Conservation (phyloP, 805 yeast species). For the Wickerhamomyces canadensis region DNA sequence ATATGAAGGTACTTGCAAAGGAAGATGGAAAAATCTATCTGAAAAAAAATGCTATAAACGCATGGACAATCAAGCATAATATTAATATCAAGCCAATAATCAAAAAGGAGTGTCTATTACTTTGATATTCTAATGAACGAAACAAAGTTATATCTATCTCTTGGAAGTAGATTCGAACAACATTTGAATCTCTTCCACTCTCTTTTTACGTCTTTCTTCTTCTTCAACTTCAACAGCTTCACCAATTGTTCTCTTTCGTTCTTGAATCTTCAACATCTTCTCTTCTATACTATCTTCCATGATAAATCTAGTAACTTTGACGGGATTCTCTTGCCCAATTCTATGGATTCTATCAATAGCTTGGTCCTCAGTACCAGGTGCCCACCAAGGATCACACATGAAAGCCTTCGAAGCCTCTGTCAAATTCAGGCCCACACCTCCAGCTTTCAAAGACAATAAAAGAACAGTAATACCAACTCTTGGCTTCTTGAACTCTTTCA, state of each 20-base stretch:
- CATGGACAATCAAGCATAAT: constrained; percentile 15
- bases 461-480: constrained; percentile 40
- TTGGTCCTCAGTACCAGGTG: constrained; percentile 84
- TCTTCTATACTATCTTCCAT: constrained; percentile 82
- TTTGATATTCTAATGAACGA: no score
- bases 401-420: constrained; percentile 82
- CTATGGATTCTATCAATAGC: constrained; percentile 90
- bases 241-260: constrained; percentile 74
- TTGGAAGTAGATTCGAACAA: constrained; percentile 42
- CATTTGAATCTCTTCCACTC: constrained; percentile 69
- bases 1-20: constrained; percentile 41
- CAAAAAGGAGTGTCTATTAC: constrained; percentile 8
- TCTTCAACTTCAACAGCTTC: constrained; percentile 73
- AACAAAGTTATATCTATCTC: neutral
- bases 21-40: constrained; percentile 16
- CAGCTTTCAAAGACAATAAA: constrained; percentile 78
- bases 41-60: constrained; percentile 7
- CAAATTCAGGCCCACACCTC: constrained; percentile 88
- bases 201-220: constrained; percentile 62
- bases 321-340: constrained; percentile 75
- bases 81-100: constrained; percentile 11
- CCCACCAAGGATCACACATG: constrained; percentile 98
- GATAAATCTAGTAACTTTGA: constrained; percentile 73
- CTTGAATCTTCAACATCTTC: constrained; percentile 83
- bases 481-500: constrained; percentile 47